Conservation (phyloP, 176 grass and related monocot species). For the Bothriochloa decipiens region DNA sequence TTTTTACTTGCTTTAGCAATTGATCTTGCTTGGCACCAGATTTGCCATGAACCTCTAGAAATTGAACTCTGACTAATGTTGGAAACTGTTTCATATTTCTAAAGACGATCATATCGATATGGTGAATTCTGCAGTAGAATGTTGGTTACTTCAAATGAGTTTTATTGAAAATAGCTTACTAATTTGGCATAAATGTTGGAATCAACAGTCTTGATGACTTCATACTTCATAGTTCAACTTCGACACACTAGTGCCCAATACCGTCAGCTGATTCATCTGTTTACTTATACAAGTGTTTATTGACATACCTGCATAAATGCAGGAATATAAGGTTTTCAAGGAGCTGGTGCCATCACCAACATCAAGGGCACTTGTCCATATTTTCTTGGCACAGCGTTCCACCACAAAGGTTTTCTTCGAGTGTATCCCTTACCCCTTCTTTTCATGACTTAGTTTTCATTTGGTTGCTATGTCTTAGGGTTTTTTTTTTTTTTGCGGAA, state of each 20-base stretch:
- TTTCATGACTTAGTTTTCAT: slow-evolving; percentile 36
- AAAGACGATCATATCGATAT: background rate
- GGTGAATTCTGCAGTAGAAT: slow-evolving; percentile 5
- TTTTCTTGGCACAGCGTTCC: slow-evolving; percentile 77
- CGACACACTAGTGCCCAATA: background rate
- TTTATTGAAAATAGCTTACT: background rate
- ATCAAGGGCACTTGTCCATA: slow-evolving; percentile 85
- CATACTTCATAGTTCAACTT: background rate
- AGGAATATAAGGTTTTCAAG: slow-evolving; percentile 87
- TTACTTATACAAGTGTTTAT: slow-evolving; percentile 5
- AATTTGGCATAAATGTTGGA: no score
- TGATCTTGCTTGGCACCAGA: background rate
- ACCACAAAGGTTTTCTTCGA: slow-evolving; percentile 66
- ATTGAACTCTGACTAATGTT: background rate
- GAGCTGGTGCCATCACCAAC: slow-evolving; percentile 73
- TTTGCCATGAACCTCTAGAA: background rate
- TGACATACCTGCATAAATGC: slow-evolving; percentile 35
- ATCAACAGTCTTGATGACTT: background rate
- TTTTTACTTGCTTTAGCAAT: background rate
- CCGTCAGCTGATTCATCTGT: background rate
- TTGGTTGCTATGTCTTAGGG: background rate
- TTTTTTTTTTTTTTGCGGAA: background rate
- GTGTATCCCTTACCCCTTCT: background rate
- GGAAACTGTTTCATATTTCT: background rate
- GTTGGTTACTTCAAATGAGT: background rate